Evolutionary conservation across 805 yeast genomes (phyloP).

Genomic region (Cyberlindnera mrakii): DNA sequence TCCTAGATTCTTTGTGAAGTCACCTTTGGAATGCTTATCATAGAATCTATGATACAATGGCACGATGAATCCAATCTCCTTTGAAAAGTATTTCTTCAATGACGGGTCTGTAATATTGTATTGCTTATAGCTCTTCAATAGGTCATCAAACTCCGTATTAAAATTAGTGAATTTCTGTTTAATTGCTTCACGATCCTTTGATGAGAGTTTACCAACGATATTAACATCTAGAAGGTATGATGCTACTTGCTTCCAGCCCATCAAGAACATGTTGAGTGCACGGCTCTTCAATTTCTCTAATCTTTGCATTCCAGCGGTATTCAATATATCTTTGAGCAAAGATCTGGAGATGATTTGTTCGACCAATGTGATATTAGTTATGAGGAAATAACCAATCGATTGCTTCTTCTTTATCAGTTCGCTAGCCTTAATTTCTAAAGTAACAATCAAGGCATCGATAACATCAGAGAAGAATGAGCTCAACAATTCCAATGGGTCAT

Average conservation of each 20-base stretch:
- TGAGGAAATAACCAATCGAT: constrained; percentile 59
- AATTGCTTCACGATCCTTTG: constrained; percentile 74
- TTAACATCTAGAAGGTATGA: constrained; percentile 76
- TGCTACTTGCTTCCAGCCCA: constrained; percentile 78
- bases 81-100: constrained; percentile 55
- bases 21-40: constrained; percentile 66
- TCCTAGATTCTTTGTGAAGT: constrained; percentile 61
- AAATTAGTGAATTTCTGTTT: constrained; percentile 82
- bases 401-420: constrained; percentile 26
- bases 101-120: constrained; percentile 62
- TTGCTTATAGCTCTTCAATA: constrained; percentile 57
- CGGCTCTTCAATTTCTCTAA: constrained; percentile 65
- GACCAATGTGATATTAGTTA: constrained; percentile 66
- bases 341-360: constrained; percentile 66
- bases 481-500: constrained; percentile 45
- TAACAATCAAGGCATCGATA: constrained; percentile 64
- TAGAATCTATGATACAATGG: constrained; percentile 85
- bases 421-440: constrained; percentile 56
- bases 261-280: constrained; percentile 63
- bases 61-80: constrained; percentile 68
- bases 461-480: constrained; percentile 71
- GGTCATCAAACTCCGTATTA: constrained; percentile 76
- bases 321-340: constrained; percentile 48
- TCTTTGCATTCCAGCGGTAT: constrained; percentile 54
- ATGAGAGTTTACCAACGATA: constrained; percentile 48